These are phyloP conservation scores for Penicillium lividum DNA, from an alignment of 495 filamentous ascomycete species.

Conservation along the genomic window DNA sequence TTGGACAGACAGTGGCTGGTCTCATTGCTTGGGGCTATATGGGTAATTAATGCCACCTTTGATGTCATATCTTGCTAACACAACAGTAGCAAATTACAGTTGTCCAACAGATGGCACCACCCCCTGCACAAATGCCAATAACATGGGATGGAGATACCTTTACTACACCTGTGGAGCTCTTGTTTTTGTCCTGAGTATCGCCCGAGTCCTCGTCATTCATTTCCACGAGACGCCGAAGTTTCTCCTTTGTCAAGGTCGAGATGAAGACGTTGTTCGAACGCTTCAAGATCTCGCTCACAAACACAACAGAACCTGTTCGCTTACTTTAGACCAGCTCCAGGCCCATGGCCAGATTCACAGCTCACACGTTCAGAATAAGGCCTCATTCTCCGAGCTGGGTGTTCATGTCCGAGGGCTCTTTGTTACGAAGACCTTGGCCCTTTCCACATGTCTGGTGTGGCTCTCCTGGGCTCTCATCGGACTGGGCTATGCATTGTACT, in stretches of 20 bases:
- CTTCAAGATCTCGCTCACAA: slow-evolving; percentile 19
- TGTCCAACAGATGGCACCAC: slow-evolving; percentile 16
- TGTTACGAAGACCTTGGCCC: slow-evolving; percentile 17
- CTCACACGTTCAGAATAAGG: slow-evolving; percentile 12
- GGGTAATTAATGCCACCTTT: slow-evolving; percentile 7
- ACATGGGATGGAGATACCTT: slow-evolving; percentile 25
- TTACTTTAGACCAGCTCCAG: slow-evolving; percentile 20
- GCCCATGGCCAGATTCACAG: slow-evolving; percentile 15
- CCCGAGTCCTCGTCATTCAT: slow-evolving; percentile 22
- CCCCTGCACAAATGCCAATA: slow-evolving; percentile 21
- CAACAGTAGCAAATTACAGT: slow-evolving; percentile 16
- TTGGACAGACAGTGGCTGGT: slow-evolving; percentile 22
- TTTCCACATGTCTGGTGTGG: slow-evolving; percentile 35
- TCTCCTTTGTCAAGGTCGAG: slow-evolving; percentile 20
- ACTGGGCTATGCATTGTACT: slow-evolving; percentile 36
- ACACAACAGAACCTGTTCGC: slow-evolving; percentile 11
- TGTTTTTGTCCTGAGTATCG: slow-evolving; percentile 19
- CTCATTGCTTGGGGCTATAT: slow-evolving; percentile 23
- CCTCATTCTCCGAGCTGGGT: slow-evolving; percentile 16
- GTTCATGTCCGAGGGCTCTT: slow-evolving; percentile 19
- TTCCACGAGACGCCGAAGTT: slow-evolving; percentile 25
- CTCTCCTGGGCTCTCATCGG: slow-evolving; percentile 43
- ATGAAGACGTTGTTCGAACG: slow-evolving; percentile 17
- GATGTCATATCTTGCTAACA: not conserved
- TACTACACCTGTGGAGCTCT: slow-evolving; percentile 21